Evolutionary conservation across 2,329 filamentous ascomycete species (phyloP).

Genomic region (Pseudopyrenochaeta lycopersici): DNA sequence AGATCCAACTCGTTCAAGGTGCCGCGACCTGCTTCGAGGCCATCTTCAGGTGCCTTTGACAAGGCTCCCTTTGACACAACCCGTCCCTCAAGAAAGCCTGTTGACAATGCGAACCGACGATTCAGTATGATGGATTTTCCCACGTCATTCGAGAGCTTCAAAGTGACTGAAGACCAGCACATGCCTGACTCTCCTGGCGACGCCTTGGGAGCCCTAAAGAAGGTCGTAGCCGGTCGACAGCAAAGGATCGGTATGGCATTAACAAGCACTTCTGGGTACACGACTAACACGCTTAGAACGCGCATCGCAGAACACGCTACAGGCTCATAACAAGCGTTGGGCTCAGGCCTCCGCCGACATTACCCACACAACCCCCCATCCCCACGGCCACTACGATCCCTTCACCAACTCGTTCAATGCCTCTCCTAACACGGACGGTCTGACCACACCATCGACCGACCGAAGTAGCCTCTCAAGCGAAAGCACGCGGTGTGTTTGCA

Average conservation of each 20-base stretch:
- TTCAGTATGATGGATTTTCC: constrained; percentile 47
- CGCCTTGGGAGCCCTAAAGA: constrained; percentile 52
- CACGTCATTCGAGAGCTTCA: constrained; percentile 27
- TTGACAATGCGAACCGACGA: constrained; percentile 36
- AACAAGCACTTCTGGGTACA: background rate
- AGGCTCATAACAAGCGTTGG: constrained; percentile 57
- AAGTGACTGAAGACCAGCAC: constrained; percentile 29
- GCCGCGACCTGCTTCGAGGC: constrained; percentile 41
- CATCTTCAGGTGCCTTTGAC: constrained; percentile 40
- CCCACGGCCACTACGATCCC: constrained; percentile 39
- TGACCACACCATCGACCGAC: constrained; percentile 63
- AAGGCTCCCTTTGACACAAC: constrained; percentile 42
- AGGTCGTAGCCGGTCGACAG: constrained; percentile 49
- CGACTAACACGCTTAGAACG: constrained; percentile 36
- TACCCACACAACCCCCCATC: constrained; percentile 21
- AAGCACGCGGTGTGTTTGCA: constrained; percentile 66
- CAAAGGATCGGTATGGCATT: constrained; percentile 43
- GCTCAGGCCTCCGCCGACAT: constrained; percentile 54
- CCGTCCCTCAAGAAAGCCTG: constrained; percentile 30
- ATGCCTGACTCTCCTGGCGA: constrained; percentile 48
- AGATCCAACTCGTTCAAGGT: constrained; percentile 45
- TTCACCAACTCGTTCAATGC: constrained; percentile 49
- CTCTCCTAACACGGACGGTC: constrained; percentile 57
- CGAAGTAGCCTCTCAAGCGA: constrained; percentile 61
- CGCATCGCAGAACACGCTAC: constrained; percentile 47